Evolutionary conservation across 1,284 basidiomycete species (phyloP), one percentile per base, ranked within the genome.

Genomic region (Albatrellus sp.): DNA sequence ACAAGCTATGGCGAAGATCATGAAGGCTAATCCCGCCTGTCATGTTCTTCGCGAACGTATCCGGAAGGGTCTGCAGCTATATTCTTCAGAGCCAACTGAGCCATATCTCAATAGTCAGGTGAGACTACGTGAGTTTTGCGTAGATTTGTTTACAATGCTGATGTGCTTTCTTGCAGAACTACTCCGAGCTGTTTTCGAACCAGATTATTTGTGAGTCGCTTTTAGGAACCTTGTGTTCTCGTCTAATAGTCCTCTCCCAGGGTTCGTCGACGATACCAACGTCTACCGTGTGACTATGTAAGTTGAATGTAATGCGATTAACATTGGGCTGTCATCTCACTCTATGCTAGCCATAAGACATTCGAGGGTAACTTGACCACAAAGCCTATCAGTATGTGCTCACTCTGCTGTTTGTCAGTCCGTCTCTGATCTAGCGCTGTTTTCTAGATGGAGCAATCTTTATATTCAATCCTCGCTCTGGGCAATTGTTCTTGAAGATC

Each of bases 311-410:
- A 44, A 45, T 45, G 32, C 14, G 37, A 50, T 33, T 7, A 24
- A 7, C 7, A 4, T 7, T 24, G 24, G 24, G 7, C 7, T 24
- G 24, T 24, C 24, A 16, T 14, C 37, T 38, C 12, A 40, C 8
- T 40, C 31, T 30, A 8, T 8, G 8, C n/a, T 49, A 78, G 75
- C 59, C 96, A 98, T 73, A 97, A 98, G 72, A 98, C 94, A 6
- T 98, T 99, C 63, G 96, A 98, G 69, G 96, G 93, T 60, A 99
- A 98, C 66, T 77, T 98, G 77, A 98, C 96, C 14, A 99, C 96
- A 29, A 99, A 99, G 66, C 96, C 96, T 2, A 98, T 99, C 72
- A 98, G 82, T 80, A 56, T 54, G 78, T 59, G 7, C 29, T 31
- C 28, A 7, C 40, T n/a, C 20, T 34, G 29, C 34, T 46, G 37